phyloP scores from a whole-genome alignment of 768 basidiomycete species.

The Psilocybe cubensis region DNA sequence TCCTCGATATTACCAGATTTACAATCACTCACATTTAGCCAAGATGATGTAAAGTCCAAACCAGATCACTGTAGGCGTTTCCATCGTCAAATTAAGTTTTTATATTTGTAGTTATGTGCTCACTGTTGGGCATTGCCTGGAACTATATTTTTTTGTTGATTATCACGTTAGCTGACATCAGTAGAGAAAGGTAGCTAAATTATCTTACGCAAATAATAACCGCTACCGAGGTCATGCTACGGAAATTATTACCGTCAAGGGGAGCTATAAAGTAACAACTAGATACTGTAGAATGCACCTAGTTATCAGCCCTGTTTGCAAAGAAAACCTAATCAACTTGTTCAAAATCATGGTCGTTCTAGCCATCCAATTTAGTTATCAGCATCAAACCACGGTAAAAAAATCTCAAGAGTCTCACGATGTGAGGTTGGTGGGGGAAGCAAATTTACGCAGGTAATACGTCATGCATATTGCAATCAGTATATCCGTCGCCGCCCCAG shows the following conservation, averaged over 20 bases:
- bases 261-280: background rate
- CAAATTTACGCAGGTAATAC: constrained; percentile 8
- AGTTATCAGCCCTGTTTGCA: constrained; percentile 11
- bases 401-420: constrained; percentile 5
- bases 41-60: constrained; percentile 5
- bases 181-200: background rate
- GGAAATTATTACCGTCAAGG: no score
- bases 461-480: constrained; percentile 2
- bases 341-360: constrained; percentile 12
- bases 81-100: background rate
- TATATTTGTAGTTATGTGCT: background rate
- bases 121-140: constrained; percentile 12
- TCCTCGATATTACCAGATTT: no score
- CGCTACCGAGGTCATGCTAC: constrained; percentile 5
- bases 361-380: background rate
- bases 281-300: background rate
- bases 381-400: background rate
- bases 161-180: no score
- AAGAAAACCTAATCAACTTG: constrained; percentile 7
- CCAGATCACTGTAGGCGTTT: constrained; percentile 2
- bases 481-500: background rate
- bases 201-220: constrained; percentile 4
- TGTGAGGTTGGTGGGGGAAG: constrained; percentile 6
- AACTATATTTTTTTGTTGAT: background rate
- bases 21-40: constrained; percentile 4